Conservation (phyloP, 169 alveolate species). For the Plasmodium vivax region DNA sequence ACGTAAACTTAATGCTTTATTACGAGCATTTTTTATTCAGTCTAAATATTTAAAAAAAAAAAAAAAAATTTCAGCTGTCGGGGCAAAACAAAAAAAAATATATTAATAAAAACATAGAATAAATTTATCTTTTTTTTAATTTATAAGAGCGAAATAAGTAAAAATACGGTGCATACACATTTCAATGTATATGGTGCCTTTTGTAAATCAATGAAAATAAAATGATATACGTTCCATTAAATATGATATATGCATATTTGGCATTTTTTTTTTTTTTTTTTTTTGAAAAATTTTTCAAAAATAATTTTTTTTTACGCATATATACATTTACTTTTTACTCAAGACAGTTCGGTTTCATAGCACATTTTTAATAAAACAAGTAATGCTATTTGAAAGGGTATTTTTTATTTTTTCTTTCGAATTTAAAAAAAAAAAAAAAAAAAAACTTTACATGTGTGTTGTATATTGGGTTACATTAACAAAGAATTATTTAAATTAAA, state of each 20-base stretch:
- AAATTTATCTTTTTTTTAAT: background rate
- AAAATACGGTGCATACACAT: background rate
- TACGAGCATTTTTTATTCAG: background rate
- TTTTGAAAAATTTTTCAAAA: no score
- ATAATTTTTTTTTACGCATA: background rate
- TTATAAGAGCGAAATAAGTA: background rate
- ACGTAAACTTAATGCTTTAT: background rate
- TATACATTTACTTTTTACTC: background rate
- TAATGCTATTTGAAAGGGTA: background rate
- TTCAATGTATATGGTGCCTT: background rate
- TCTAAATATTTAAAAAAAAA: background rate
- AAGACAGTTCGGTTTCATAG: background rate
- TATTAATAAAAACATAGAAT: background rate
- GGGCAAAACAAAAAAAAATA: no score
- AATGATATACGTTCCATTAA: background rate
- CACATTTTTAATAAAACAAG: background rate
- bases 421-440: background rate
- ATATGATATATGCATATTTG: background rate
- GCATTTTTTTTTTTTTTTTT: background rate
- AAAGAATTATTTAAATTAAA: background rate
- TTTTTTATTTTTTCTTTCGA: background rate
- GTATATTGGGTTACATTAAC: background rate
- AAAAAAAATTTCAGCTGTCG: no score
- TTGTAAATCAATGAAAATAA: background rate
- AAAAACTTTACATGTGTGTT: no score